Percentiles rank a stretch among this genome's conserved stretches.
phyloP scores from a whole-genome alignment of 306 rosid species.

The Gleditsia sinensis region DNA sequence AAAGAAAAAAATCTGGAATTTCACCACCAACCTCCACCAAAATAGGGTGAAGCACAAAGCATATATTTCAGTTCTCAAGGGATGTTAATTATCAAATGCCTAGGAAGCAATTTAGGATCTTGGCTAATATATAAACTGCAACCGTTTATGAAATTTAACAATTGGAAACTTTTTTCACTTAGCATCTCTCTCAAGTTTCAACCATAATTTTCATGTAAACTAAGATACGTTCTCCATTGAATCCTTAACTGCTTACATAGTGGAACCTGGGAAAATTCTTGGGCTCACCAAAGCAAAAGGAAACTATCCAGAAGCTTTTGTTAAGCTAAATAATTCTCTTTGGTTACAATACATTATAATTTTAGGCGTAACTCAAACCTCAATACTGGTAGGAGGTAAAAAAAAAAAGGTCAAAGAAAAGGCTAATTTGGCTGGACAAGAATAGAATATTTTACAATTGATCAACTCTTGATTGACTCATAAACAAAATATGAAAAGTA shows the following conservation, averaged over 20 bases:
- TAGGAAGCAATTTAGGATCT: neutral
- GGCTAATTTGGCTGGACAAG: neutral
- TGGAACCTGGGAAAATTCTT: neutral
- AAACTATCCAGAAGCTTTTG: neutral
- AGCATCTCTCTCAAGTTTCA: conserved; percentile 7
- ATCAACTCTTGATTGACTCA: neutral
- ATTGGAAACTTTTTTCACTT: neutral
- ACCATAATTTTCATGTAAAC: neutral
- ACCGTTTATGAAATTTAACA: conserved; percentile 21
- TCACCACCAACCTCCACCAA: neutral
- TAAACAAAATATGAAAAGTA: neutral
- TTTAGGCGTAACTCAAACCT: neutral
- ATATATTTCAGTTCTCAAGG: neutral
- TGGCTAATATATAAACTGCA: conserved; percentile 27
- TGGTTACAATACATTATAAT: conserved; percentile 19
- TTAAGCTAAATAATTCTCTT: neutral
- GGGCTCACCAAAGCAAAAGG: neutral
- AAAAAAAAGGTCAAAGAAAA: neutral
- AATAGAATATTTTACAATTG: neutral
- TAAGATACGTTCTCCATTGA: conserved; percentile 1
- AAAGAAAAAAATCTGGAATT: conserved; percentile 29
- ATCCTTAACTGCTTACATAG: conserved; percentile 1
- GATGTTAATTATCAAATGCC: conserved; percentile 18
- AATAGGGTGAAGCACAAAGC: neutral
- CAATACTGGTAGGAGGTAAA: neutral